Evolutionary conservation across 768 basidiomycete species (phyloP).

Genomic region (Lanmaoa rubissima): DNA sequence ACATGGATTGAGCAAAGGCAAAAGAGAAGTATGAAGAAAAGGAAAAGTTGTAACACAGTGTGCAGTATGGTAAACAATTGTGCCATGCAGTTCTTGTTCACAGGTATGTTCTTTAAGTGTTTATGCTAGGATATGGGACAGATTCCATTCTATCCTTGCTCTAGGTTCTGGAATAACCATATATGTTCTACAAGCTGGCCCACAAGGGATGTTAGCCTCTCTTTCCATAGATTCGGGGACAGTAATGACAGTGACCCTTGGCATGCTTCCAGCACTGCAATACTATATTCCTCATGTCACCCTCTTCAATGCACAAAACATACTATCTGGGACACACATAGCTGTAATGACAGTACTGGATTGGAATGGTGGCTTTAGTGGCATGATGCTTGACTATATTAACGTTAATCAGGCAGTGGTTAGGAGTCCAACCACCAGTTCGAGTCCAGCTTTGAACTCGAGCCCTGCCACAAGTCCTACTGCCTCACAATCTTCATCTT

Average conservation of each 20-base stretch:
- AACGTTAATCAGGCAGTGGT: slow-evolving; percentile 24
- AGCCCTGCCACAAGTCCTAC: background rate
- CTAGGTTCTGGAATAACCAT: slow-evolving; percentile 29
- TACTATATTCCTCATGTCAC: slow-evolving; percentile 23
- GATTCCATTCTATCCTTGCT: background rate
- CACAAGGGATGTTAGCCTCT: slow-evolving; percentile 27
- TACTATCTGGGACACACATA: slow-evolving; percentile 23
- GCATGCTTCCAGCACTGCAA: slow-evolving; percentile 21
- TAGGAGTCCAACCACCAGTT: background rate
- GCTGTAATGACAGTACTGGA: slow-evolving; percentile 25
- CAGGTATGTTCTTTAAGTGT: slow-evolving; percentile 6
- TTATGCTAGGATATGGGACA: too few species aligned
- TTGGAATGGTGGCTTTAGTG: slow-evolving; percentile 26
- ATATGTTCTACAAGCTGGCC: slow-evolving; percentile 30
- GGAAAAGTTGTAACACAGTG: too few species aligned
- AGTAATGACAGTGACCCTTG: slow-evolving; percentile 22
- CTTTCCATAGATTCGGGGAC: slow-evolving; percentile 25
- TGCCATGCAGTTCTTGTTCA: slow-evolving; percentile 25
- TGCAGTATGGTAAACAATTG: slow-evolving; percentile 22
- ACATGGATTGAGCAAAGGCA: too few species aligned
- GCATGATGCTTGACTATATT: slow-evolving; percentile 31
- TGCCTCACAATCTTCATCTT: slow-evolving; percentile 8
- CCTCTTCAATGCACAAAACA: slow-evolving; percentile 22
- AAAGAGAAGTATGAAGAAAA: too few species aligned
- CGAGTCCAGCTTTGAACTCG: background rate